Conservation (phyloP, 371 early-diverging fungal genomes). For the Smittium mucronatum region DNA sequence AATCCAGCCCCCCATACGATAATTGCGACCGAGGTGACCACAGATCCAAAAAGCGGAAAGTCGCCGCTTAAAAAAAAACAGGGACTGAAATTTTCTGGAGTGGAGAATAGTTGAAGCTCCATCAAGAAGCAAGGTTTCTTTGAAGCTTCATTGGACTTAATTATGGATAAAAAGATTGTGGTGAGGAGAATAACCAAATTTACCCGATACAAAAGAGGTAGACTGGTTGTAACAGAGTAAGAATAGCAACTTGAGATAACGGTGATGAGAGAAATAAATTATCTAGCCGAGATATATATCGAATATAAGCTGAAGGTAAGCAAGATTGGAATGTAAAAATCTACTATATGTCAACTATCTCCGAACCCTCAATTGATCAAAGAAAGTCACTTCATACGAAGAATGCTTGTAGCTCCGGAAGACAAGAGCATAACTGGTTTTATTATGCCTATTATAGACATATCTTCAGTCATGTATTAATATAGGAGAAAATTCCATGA, state of each 20-base stretch:
- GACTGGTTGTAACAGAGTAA: neutral
- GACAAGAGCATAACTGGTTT: neutral
- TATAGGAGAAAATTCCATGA: neutral
- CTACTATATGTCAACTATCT: neutral
- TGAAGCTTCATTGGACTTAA: neutral
- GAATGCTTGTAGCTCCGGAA: neutral
- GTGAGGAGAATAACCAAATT: neutral
- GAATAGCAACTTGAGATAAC: neutral
- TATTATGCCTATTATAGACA: neutral
- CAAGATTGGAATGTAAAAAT: neutral
- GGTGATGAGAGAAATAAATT: neutral
- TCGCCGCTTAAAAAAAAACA: neutral
- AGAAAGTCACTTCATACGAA: neutral
- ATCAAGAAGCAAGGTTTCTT: neutral
- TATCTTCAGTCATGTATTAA: neutral
- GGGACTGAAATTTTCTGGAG: neutral
- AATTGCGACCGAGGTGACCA: neutral
- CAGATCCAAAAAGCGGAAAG: slow-evolving; percentile 1
- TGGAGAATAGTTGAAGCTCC: neutral
- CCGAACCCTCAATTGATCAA: neutral
- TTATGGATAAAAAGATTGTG: neutral
- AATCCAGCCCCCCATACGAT: neutral
- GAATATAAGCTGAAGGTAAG: neutral
- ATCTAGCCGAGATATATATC: neutral
- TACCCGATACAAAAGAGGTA: neutral